Evolutionary conservation across 2,329 filamentous ascomycete genomes (phyloP).

Genomic region (Fusarium odoratissimum): DNA sequence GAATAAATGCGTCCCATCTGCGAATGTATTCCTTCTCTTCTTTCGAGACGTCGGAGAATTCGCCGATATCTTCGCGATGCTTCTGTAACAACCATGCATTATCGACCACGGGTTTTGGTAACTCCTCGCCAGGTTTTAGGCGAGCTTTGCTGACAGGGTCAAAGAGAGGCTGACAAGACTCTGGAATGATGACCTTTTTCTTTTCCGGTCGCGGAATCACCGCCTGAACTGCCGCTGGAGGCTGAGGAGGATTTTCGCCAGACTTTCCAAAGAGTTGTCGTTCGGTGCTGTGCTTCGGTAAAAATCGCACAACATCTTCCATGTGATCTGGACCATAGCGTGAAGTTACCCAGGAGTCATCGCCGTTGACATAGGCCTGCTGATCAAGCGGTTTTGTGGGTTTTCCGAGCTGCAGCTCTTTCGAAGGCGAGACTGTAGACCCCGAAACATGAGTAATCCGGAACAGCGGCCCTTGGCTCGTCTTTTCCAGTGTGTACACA

Average conservation of each 20-base stretch:
- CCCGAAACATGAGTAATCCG: constrained; percentile 52
- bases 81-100: constrained; percentile 68
- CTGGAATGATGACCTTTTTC: constrained; percentile 57
- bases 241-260: constrained; percentile 20
- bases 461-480: constrained; percentile 54
- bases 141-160: constrained; percentile 67
- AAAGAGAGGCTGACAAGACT: constrained; percentile 65
- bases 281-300: constrained; percentile 36
- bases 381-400: constrained; percentile 59
- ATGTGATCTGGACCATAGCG: constrained; percentile 53
- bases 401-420: constrained; percentile 57
- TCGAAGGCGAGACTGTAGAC: constrained; percentile 47
- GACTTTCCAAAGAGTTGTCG: constrained; percentile 44
- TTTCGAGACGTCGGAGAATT: constrained; percentile 66
- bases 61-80: constrained; percentile 67
- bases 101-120: constrained; percentile 59
- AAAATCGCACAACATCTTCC: constrained; percentile 44
- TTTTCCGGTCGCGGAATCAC: constrained; percentile 24
- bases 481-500: constrained; percentile 54
- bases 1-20: constrained; percentile 68
- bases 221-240: constrained; percentile 1
- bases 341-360: constrained; percentile 59
- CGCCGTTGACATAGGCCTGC: constrained; percentile 57
- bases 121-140: constrained; percentile 60
- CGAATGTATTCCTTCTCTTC: constrained; percentile 69